A percentile compares a stretch with the other conserved stretches of the same genome.
These are phyloP conservation scores for Cladophialophora yegresii DNA, from an alignment of 2,329 filamentous ascomycete genomes.

Conservation along the genomic window DNA sequence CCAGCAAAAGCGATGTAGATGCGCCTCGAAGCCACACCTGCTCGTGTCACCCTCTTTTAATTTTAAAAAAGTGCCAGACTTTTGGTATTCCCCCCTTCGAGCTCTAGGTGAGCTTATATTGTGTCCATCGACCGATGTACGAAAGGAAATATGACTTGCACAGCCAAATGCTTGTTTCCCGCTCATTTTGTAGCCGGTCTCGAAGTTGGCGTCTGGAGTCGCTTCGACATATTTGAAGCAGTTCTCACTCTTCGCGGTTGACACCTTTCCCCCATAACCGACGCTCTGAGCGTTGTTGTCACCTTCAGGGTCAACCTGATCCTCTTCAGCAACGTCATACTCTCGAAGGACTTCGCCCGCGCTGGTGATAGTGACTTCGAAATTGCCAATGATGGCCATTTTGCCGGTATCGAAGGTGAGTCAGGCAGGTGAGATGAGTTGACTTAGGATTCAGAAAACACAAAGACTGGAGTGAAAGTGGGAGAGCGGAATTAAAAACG, in stretches of 20 bases:
- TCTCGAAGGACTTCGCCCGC: constrained; percentile 5
- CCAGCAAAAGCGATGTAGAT: constrained; percentile 3
- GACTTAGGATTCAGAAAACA: background rate
- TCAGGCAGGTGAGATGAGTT: background rate
- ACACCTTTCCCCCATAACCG: background rate
- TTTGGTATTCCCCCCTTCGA: background rate
- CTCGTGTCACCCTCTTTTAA: background rate
- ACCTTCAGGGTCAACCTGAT: background rate
- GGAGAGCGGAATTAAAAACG: background rate
- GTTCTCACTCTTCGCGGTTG: background rate
- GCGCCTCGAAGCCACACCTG: background rate
- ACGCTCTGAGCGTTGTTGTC: background rate
- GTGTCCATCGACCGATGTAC: background rate
- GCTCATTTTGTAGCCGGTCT: background rate
- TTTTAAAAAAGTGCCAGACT: background rate
- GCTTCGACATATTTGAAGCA: background rate
- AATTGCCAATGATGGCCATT: constrained; percentile 14
- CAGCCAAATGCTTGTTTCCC: background rate
- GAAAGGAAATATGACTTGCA: background rate
- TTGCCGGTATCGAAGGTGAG: background rate
- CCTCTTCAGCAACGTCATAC: background rate
- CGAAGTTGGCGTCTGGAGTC: background rate
- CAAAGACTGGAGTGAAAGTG: background rate
- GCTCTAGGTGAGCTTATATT: background rate
- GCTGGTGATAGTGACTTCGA: constrained; percentile 12